Percentiles rank a stretch among this genome's conserved stretches.
These are phyloP conservation scores for Aspergillus kassunensis DNA, from an alignment of 495 filamentous ascomycete genomes.

Conservation along the genomic window DNA sequence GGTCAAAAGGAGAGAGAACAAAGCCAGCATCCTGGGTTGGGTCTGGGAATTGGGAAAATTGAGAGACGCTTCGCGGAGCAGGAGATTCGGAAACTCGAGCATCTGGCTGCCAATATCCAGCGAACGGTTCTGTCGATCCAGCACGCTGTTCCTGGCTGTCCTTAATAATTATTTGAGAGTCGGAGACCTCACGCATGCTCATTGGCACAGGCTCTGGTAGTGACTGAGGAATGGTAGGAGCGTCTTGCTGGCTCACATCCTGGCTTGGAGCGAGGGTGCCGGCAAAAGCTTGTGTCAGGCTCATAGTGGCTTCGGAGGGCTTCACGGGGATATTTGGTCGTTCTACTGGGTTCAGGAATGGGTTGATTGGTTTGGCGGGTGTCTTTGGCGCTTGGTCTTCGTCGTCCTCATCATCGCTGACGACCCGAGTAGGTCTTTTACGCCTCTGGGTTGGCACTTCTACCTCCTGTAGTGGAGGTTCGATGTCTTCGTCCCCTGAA, in stretches of 20 bases:
- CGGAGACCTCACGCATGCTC: constrained; percentile 37
- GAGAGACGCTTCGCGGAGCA: constrained; percentile 44
- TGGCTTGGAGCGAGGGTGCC: constrained; percentile 75
- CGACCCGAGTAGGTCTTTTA: constrained; percentile 37
- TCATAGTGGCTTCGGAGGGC: constrained; percentile 55
- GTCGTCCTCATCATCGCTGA: constrained; percentile 54
- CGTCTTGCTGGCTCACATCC: constrained; percentile 31
- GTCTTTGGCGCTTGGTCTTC: constrained; percentile 37
- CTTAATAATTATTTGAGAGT: constrained; percentile 56
- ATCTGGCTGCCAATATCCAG: constrained; percentile 29
- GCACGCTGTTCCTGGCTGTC: constrained; percentile 56
- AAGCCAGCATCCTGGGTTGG: constrained; percentile 87
- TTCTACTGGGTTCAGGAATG: constrained; percentile 27
- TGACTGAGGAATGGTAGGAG: constrained; percentile 42
- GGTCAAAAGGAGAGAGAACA: constrained; percentile 52
- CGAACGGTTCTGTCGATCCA: constrained; percentile 28
- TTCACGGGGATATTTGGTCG: constrained; percentile 53
- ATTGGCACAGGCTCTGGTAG: constrained; percentile 53
- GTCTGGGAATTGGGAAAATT: constrained; percentile 62
- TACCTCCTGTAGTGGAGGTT: constrained; percentile 21
- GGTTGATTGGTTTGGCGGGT: constrained; percentile 29
- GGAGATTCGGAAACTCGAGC: constrained; percentile 41
- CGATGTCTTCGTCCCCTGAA: constrained; percentile 25
- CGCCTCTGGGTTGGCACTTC: constrained; percentile 26
- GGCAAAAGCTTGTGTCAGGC: constrained; percentile 89